A percentile compares a stretch with the other conserved stretches of the same genome.
Conservation (phyloP, 1,284 basidiomycete species). For the Cutaneotrichosporon arboriforme region DNA sequence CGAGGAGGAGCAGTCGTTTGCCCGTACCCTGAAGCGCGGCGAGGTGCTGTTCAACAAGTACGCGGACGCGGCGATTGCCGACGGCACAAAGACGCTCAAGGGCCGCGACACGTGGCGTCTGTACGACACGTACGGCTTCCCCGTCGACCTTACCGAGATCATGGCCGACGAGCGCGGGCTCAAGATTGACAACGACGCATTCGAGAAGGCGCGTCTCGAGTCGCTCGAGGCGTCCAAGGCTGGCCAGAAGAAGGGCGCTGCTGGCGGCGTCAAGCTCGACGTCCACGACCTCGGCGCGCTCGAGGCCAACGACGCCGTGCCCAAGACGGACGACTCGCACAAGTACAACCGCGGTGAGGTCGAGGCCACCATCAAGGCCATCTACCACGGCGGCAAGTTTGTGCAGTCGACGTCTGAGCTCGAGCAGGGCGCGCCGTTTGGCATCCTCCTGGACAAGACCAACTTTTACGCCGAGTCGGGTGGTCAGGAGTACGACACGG, state of each 20-base stretch:
- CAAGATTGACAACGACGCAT: conserved; percentile 79
- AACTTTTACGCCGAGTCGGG: conserved; percentile 97
- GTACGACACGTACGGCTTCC: conserved; percentile 98
- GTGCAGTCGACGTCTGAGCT: conserved; percentile 62
- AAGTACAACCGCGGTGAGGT: conserved; percentile 87
- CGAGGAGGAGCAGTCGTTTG: conserved; percentile 96
- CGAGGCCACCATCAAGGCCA: conserved; percentile 69
- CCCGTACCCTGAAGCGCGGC: conserved; percentile 90
- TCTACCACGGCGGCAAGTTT: conserved; percentile 81
- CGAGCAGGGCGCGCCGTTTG: conserved; percentile 62
- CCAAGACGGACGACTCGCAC: conserved; percentile 86
- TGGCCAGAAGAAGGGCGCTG: conserved; percentile 60
- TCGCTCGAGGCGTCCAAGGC: conserved; percentile 91
- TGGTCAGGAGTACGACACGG: conserved; percentile 95
- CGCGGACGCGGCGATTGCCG: conserved; percentile 63
- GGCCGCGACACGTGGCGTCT: conserved; percentile 95
- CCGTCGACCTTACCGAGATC: conserved; percentile 88
- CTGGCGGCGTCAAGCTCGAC: conserved; percentile 77
- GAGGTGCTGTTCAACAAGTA: conserved; percentile 96
- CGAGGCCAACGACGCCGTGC: conserved; percentile 72
- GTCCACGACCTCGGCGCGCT: conserved; percentile 89
- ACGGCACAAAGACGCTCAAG: conserved; percentile 63
- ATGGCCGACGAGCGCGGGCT: conserved; percentile 95
- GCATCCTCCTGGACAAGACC: conserved; percentile 86
- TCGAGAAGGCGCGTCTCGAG: conserved; percentile 79